These are phyloP conservation scores for Cymodocea nodosa DNA, from an alignment of 116 monocot genomes.

Conservation along the genomic window DNA sequence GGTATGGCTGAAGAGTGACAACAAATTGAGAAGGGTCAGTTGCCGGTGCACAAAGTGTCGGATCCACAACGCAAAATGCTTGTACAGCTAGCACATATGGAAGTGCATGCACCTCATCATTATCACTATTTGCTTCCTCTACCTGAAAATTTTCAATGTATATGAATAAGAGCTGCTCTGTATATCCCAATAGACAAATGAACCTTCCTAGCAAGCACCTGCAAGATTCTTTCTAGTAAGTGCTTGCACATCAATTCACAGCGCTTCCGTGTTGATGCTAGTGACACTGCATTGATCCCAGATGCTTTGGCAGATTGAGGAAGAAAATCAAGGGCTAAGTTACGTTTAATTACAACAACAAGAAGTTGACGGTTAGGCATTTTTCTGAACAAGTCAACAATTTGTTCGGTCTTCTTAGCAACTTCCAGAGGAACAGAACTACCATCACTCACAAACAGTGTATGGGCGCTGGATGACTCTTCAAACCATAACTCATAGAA, in stretches of 20 bases:
- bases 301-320: constrained; percentile 86
- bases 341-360: constrained; percentile 82
- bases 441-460: constrained; percentile 76
- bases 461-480: constrained; percentile 65
- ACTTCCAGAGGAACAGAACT: constrained; percentile 91
- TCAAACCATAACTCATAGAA: constrained; percentile 99
- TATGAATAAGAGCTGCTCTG: background rate
- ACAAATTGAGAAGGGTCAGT: constrained; percentile 93
- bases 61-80: constrained; percentile 97
- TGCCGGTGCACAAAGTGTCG: constrained; percentile 75
- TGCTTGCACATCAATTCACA: constrained; percentile 93
- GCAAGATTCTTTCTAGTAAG: constrained; percentile 87
- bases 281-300: constrained; percentile 47
- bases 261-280: constrained; percentile 79
- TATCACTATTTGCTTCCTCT: constrained; percentile 57
- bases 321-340: constrained; percentile 85
- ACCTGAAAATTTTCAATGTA: constrained; percentile 31
- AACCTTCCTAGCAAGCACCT: constrained; percentile 33
- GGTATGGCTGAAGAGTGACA: constrained; percentile 92
- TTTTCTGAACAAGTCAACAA: constrained; percentile 81
- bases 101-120: constrained; percentile 68
- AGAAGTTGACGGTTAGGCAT: constrained; percentile 79
- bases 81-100: constrained; percentile 89
- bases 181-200: background rate
- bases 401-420: constrained; percentile 93